phyloP scores from a whole-genome alignment of 805 yeast genomes.

The Grigorovia yakushimaensis region DNA sequence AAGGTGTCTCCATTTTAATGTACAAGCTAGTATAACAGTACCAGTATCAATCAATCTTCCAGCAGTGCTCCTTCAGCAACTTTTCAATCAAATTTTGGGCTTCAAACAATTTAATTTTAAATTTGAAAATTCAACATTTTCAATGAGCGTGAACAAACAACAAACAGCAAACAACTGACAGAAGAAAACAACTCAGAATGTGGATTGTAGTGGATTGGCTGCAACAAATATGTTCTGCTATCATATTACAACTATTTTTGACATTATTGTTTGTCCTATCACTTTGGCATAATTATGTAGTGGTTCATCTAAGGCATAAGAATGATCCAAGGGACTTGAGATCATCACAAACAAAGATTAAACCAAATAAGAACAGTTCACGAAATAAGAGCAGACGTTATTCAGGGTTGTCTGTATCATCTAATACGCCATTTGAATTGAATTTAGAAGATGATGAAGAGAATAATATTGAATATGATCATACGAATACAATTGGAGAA shows the following conservation, averaged over 20 bases:
- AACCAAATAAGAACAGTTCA: conserved; percentile 1
- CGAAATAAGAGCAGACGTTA: conserved; percentile 4
- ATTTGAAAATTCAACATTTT: too few species aligned
- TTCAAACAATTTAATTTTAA: too few species aligned
- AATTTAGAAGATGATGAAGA: conserved; percentile 15
- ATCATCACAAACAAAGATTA: conserved; percentile 15
- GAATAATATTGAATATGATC: conserved; percentile 24
- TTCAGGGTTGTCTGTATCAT: conserved; percentile 12
- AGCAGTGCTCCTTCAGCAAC: too few species aligned
- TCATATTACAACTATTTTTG: conserved; percentile 11
- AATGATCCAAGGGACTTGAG: conserved; percentile 25
- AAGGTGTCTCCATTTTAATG: not conserved
- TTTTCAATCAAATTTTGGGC: too few species aligned
- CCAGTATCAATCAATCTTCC: too few species aligned
- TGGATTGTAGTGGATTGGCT: conserved; percentile 2
- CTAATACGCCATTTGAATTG: conserved; percentile 14
- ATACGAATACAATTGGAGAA: conserved; percentile 14
- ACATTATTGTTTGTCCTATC: conserved; percentile 21
- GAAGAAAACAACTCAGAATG: not conserved
- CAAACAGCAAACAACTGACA: not conserved
- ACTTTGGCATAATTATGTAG: conserved; percentile 23
- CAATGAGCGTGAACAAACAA: too few species aligned
- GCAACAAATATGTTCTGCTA: conserved; percentile 6
- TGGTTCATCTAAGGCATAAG: conserved; percentile 16
- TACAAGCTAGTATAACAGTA: too few species aligned